phyloP scores from a whole-genome alignment of 2,329 filamentous ascomycete species.

The Penicillium sp. region DNA sequence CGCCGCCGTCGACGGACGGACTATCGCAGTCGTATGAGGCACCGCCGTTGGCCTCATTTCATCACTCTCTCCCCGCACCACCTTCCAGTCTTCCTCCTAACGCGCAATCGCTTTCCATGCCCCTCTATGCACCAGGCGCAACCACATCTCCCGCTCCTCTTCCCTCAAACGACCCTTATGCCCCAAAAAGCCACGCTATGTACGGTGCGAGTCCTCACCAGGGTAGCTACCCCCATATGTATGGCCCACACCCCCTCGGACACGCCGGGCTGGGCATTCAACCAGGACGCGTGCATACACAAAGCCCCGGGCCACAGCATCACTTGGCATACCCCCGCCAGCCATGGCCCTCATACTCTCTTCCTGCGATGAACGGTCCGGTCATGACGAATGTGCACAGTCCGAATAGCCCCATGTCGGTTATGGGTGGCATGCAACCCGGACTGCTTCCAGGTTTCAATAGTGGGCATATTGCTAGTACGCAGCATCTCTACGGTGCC shows the following conservation, averaged over 20 bases:
- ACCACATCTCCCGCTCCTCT: constrained; percentile 50
- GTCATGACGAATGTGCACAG: constrained; percentile 76
- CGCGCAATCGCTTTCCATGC: constrained; percentile 44
- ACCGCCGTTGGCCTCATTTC: constrained; percentile 59
- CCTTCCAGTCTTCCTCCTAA: constrained; percentile 39
- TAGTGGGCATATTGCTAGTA: constrained; percentile 56
- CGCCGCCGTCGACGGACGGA: constrained; percentile 58
- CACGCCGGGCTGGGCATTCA: constrained; percentile 41
- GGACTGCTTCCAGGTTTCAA: constrained; percentile 57
- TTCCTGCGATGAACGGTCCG: constrained; percentile 60
- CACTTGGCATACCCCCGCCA: constrained; percentile 39
- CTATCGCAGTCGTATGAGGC: constrained; percentile 66
- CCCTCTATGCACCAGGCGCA: constrained; percentile 28
- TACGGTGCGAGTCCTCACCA: constrained; percentile 48
- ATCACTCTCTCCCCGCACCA: constrained; percentile 54
- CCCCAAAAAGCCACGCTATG: constrained; percentile 49
- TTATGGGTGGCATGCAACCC: constrained; percentile 59
- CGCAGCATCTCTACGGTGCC: constrained; percentile 58
- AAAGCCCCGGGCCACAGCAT: constrained; percentile 43
- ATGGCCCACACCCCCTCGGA: constrained; percentile 25
- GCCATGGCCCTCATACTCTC: constrained; percentile 51
- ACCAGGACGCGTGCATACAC: constrained; percentile 52
- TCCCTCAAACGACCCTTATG: constrained; percentile 56
- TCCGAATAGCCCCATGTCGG: constrained; percentile 65
- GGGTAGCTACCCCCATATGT: constrained; percentile 41